Conservation (phyloP, 1,284 basidiomycete species). For the Cutaneotrichosporon sp. region DNA sequence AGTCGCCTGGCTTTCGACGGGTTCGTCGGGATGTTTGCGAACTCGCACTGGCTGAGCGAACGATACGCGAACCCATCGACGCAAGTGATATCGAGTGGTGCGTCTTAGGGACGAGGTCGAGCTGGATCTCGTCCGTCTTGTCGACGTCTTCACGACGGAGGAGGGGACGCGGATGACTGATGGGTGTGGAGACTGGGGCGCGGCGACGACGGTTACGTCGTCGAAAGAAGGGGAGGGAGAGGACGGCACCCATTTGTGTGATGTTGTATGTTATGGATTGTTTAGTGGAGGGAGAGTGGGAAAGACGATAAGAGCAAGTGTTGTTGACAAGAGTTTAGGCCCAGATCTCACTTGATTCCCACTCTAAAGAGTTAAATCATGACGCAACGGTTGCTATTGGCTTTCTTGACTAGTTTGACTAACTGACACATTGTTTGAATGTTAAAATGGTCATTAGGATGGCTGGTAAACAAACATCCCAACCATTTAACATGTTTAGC, state of each 20-base stretch:
- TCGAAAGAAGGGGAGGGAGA: slow-evolving; percentile 10
- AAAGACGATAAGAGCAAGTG: too few species aligned
- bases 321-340: too few species aligned
- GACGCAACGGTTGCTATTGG: not conserved
- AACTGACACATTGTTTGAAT: too few species aligned
- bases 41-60: not conserved
- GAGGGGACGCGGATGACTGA: slow-evolving; percentile 10
- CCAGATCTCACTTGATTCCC: too few species aligned
- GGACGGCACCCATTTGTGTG: slow-evolving; percentile 9
- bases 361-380: not conserved
- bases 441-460: not conserved
- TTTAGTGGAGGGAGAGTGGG: not conserved
- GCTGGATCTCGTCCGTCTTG: not conserved
- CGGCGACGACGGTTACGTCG: slow-evolving; percentile 6
- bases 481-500: too few species aligned
- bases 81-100: not conserved
- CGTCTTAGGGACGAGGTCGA: not conserved
- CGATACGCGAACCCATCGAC: not conserved
- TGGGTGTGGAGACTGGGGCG: not conserved
- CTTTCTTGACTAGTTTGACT: too few species aligned
- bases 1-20: not conserved
- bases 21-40: not conserved
- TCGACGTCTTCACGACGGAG: not conserved
- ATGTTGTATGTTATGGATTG: too few species aligned
- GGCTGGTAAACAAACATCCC: too few species aligned